Evolutionary conservation across 2,329 filamentous ascomycete species (phyloP).

Genomic region (Trichoderma sp.): DNA sequence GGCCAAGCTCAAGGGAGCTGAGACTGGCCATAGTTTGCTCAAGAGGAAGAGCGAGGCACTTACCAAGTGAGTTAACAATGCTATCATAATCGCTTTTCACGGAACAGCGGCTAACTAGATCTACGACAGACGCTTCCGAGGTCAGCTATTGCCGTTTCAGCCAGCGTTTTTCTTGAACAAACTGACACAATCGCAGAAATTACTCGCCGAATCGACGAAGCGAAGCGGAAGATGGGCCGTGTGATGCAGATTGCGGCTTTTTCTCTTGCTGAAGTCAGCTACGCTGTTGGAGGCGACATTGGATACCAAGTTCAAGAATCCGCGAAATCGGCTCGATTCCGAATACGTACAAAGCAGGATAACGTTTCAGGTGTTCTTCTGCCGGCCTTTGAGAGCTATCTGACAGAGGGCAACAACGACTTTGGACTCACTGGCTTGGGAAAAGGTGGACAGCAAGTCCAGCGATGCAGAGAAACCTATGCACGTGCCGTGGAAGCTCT

Average conservation of each 20-base stretch:
- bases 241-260: slow-evolving; percentile 99
- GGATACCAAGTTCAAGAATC: slow-evolving; percentile 97
- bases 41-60: slow-evolving; percentile 98
- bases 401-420: slow-evolving; percentile 87
- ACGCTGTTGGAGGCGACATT: slow-evolving; percentile 93
- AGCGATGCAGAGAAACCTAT: slow-evolving; percentile 94
- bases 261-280: slow-evolving; percentile 95
- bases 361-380: slow-evolving; percentile 97
- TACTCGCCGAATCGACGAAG: slow-evolving; percentile 94
- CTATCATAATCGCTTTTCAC: not conserved
- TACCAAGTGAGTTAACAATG: slow-evolving; percentile 72
- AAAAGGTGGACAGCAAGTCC: slow-evolving; percentile 96
- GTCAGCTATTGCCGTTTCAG: slow-evolving; percentile 48
- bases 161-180: not conserved
- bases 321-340: slow-evolving; percentile 88
- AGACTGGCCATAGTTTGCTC: slow-evolving; percentile 88
- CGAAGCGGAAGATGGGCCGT: slow-evolving; percentile 98
- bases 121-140: slow-evolving; percentile 77
- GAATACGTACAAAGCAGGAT: slow-evolving; percentile 93
- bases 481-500: slow-evolving; percentile 92
- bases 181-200: slow-evolving; percentile 66
- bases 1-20: slow-evolving; percentile 91
- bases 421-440: slow-evolving; percentile 95
- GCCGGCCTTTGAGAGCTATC: slow-evolving; percentile 90
- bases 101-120: slow-evolving; percentile 19